phyloP scores from a whole-genome alignment of 805 yeast species.

The Metschnikowia noctiluminum region DNA sequence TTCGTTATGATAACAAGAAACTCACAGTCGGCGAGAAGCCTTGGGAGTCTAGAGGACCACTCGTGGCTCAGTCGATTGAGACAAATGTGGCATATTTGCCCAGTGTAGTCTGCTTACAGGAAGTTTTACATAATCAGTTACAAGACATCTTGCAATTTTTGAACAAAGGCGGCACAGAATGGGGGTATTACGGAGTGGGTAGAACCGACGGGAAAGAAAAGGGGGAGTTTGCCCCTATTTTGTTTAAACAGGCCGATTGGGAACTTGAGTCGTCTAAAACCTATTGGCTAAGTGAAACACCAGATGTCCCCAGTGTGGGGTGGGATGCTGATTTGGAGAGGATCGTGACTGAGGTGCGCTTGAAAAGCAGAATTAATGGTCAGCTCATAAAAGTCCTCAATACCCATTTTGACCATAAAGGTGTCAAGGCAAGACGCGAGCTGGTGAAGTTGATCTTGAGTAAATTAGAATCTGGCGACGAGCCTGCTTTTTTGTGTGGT shows the following conservation, averaged over 20 bases:
- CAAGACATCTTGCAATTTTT: slow-evolving; percentile 27
- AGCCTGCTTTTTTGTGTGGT: slow-evolving; percentile 40
- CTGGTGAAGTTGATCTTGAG: slow-evolving; percentile 36
- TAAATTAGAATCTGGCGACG: slow-evolving; percentile 33
- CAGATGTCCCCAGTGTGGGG: slow-evolving; percentile 35
- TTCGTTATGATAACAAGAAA: slow-evolving; percentile 40
- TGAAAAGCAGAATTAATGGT: slow-evolving; percentile 24
- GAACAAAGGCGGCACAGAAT: slow-evolving; percentile 23
- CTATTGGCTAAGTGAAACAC: slow-evolving; percentile 42
- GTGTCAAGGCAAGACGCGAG: slow-evolving; percentile 33
- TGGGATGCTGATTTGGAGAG: slow-evolving; percentile 45
- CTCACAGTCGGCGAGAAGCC: slow-evolving; percentile 38
- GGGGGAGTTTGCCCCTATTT: slow-evolving; percentile 30
- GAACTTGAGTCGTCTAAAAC: slow-evolving; percentile 27
- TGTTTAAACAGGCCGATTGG: slow-evolving; percentile 33
- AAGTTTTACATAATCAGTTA: slow-evolving; percentile 35
- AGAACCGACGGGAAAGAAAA: slow-evolving; percentile 13
- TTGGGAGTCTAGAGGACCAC: slow-evolving; percentile 43
- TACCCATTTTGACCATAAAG: slow-evolving; percentile 43
- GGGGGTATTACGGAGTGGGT: slow-evolving; percentile 30
- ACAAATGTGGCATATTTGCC: slow-evolving; percentile 30
- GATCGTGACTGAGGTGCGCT: slow-evolving; percentile 37
- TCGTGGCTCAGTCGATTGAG: slow-evolving; percentile 38
- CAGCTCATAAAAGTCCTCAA: slow-evolving; percentile 32
- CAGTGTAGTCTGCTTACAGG: slow-evolving; percentile 41